phyloP scores from a whole-genome alignment of 2,329 filamentous ascomycete genomes.

The Fusarium protoensiforme region DNA sequence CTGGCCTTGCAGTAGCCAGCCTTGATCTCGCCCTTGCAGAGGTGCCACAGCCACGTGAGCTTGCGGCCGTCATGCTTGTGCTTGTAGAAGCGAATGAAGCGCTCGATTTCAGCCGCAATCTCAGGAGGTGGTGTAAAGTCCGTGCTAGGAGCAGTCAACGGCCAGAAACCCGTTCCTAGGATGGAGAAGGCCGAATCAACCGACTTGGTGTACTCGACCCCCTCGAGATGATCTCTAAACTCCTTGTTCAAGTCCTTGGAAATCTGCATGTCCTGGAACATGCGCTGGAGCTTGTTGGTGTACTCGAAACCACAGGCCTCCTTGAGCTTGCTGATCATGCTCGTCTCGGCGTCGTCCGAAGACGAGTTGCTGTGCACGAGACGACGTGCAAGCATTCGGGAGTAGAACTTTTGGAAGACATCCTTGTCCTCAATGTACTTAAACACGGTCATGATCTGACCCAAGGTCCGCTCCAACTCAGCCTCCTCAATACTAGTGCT shows the following conservation, averaged over 20 bases:
- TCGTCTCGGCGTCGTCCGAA: slow-evolving; percentile 96
- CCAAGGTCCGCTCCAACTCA: slow-evolving; percentile 88
- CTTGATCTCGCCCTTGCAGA: slow-evolving; percentile 97
- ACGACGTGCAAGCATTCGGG: slow-evolving; percentile 93
- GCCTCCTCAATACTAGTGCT: slow-evolving; percentile 93
- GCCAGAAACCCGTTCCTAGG: slow-evolving; percentile 97
- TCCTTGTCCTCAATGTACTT: slow-evolving; percentile 99
- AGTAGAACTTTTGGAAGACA: slow-evolving; percentile 99
- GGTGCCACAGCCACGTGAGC: slow-evolving; percentile 96
- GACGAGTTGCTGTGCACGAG: slow-evolving; percentile 95
- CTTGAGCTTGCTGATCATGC: slow-evolving; percentile 99
- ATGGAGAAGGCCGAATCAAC: slow-evolving; percentile 91
- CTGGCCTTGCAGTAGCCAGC: slow-evolving; percentile 89
- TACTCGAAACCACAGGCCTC: slow-evolving; percentile 99
- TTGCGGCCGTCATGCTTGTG: slow-evolving; percentile 97
- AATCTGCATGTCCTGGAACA: slow-evolving; percentile 99
- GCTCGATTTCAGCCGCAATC: slow-evolving; percentile 87
- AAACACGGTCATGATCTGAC: slow-evolving; percentile 98
- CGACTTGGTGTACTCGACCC: slow-evolving; percentile 68
- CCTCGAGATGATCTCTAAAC: slow-evolving; percentile 81
- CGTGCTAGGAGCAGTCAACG: slow-evolving; percentile 85
- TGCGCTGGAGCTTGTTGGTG: slow-evolving; percentile 98
- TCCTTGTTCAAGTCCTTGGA: slow-evolving; percentile 95
- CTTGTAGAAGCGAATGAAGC: slow-evolving; percentile 91
- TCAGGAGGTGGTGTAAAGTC: slow-evolving; percentile 88